Evolutionary conservation across 495 filamentous ascomycete species (phyloP), one percentile per base, ranked within the genome.

Genomic region (Penicillium silybi): DNA sequence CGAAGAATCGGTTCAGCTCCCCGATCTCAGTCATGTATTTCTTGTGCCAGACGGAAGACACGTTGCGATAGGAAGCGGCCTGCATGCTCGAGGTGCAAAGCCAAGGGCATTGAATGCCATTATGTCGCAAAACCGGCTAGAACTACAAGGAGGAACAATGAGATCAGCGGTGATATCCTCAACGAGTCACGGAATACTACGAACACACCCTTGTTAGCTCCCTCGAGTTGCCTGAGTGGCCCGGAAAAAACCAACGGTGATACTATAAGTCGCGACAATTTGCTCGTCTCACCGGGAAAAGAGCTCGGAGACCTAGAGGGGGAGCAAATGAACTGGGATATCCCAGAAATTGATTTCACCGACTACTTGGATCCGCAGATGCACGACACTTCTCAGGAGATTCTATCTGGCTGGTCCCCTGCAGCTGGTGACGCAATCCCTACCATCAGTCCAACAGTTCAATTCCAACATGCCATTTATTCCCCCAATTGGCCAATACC

Each of bases 51-150:
- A 60, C 51, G 50, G 15, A 78, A 78, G 61, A 57, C 57, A 16
- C 66, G 68, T 20, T 78, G 74, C 46, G 72, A 78, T 57, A 69
- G 67, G 13, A 57, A 44, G 41, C 58, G 55, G 50, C 73, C 73
- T 8, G 39, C 54, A 57, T 76, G 74, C 61, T 74, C 68, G 27
- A 69, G 71, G 48, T 78, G 74, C 49, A 56, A 61, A 43, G 53
- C 49, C 35, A 76, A 69, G 58, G 65, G 27, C 40, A 54, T 64
- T 42, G 61, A 67, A 52, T 78, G 74, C 46, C 56, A 56, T 20
- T 76, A 76, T 63, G 63, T 70, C 40, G 52, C 52, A 13, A 61
- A 43, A n/a, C 19, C 50, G 23, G 38, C n/a, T 27, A 53, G 54
- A 47, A 41, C 37, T 42, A 27, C 58, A 44, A 41, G 32, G 16